Evolutionary conservation across 2,329 filamentous ascomycete genomes (phyloP), one percentile per base, ranked within the genome.

Genomic region (Ceratocystis diversiconidia): DNA sequence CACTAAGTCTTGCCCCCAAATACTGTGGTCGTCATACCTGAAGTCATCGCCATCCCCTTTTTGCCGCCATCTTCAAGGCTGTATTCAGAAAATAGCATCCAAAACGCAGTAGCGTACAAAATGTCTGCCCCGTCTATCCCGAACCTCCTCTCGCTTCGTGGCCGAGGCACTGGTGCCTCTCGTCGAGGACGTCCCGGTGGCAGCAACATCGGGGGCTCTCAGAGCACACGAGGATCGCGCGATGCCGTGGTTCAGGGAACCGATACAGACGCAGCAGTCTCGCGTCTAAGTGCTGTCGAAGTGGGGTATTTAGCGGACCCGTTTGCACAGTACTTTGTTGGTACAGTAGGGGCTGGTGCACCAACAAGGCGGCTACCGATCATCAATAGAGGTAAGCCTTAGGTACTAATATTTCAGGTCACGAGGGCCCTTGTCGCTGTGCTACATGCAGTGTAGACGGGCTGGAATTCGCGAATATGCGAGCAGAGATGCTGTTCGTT

Each of bases 221-320:
- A 70, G 69, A 70, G 71, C 25, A 69, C 72, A n/a, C 69, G 70
- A 22, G 69, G 72, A 52, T 76, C 76, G 60, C 85, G 86, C 70
- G 92, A 97, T 75, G 79, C 81, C 67, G 82, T 87, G 50, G 86
- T 99, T 66, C 92, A 95, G 74, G 85, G 86, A 69, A 99, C 94
- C 2, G 94, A 99, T 75, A 86, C 86, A 68, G 94, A 99, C 77
- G 94, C 94, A 30, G 90, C 90, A 67, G 85, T 90, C 52, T 96
- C 91, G 36, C 84, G 94, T 44, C 78, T 95, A 75, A 97, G 92
- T 73, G 92, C 92, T 12, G 90, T 97, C 17, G 83, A 88, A 66
- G 73, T 90, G 62, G 91, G 90, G 41, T 97, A 97, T 73, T 79
- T 99, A 1, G 77, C 88, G 1, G 94, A 99, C 72, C 82, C 82